phyloP scores from a whole-genome alignment of 2,329 filamentous ascomycete genomes.

The Scytalidium lignicola region DNA sequence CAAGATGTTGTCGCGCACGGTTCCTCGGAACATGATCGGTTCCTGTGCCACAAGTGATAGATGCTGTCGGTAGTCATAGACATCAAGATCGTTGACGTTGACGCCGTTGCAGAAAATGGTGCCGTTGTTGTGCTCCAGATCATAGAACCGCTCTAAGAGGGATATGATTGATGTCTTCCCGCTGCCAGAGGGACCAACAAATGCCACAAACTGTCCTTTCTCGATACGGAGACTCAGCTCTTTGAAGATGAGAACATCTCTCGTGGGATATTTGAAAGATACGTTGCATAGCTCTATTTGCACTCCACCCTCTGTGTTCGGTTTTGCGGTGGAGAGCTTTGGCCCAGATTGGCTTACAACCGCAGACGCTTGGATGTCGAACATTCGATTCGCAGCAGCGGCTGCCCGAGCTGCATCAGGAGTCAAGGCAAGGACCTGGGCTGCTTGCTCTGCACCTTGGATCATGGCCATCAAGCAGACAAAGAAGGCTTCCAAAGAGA shows the following conservation, averaged over 20 bases:
- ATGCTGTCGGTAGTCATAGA: conserved; percentile 56
- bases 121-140: conserved; percentile 50
- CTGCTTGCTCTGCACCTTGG: conserved; percentile 42
- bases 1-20: conserved; percentile 63
- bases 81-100: conserved; percentile 52
- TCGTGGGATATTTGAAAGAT: conserved; percentile 53
- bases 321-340: not conserved
- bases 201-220: conserved; percentile 64
- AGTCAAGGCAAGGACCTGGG: conserved; percentile 62
- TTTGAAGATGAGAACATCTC: conserved; percentile 49
- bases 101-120: conserved; percentile 56
- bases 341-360: conserved; percentile 65
- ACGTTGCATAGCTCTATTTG: conserved; percentile 50
- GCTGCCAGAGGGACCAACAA: conserved; percentile 64
- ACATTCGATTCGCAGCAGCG: conserved; percentile 53
- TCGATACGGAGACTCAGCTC: conserved; percentile 43
- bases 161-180: conserved; percentile 70
- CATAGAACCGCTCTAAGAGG: conserved; percentile 64
- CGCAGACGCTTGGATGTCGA: conserved; percentile 60
- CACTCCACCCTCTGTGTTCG: conserved; percentile 34
- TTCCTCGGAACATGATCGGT: conserved; percentile 61
- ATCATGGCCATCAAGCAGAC: conserved; percentile 45
- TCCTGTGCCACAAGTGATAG: conserved; percentile 70
- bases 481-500: conserved; percentile 38
- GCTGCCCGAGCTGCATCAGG: conserved; percentile 48